Evolutionary conservation across 2,329 filamentous ascomycete genomes (phyloP).

Genomic region (Neophaeococcomyces aloes): DNA sequence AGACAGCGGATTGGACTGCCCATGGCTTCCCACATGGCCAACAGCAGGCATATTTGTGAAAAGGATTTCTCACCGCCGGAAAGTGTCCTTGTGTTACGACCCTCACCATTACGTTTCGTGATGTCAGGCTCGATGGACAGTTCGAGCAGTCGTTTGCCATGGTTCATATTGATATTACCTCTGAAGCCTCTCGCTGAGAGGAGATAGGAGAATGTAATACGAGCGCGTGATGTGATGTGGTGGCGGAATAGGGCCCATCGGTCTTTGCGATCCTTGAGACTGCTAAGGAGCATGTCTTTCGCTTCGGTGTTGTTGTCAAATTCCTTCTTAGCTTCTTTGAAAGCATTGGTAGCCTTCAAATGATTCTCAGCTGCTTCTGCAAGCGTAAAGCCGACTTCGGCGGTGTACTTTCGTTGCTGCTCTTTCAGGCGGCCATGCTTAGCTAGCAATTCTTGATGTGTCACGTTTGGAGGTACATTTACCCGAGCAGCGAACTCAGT

Average conservation of each 20-base stretch:
- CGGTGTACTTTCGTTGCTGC: conserved; percentile 45
- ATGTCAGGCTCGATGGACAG: conserved; percentile 64
- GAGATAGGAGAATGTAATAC: conserved; percentile 77
- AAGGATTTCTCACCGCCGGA: conserved; percentile 98
- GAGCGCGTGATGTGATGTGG: conserved; percentile 74
- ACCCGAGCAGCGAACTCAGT: conserved; percentile 41
- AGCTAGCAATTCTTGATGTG: conserved; percentile 40
- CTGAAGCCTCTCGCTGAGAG: conserved; percentile 83
- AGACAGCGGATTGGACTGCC: conserved; percentile 87
- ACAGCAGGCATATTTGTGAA: conserved; percentile 84
- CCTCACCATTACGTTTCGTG: conserved; percentile 57
- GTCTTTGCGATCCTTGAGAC: conserved; percentile 57
- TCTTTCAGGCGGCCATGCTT: conserved; percentile 43
- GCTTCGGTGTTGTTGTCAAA: conserved; percentile 29
- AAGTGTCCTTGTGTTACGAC: conserved; percentile 78
- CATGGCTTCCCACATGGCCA: conserved; percentile 97
- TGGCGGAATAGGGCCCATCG: conserved; percentile 76
- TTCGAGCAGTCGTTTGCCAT: conserved; percentile 61
- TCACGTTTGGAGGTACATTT: conserved; percentile 55
- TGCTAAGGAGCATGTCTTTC: conserved; percentile 42
- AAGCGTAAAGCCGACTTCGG: too few species aligned
- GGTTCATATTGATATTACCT: conserved; percentile 68
- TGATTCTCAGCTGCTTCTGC: conserved; percentile 49
- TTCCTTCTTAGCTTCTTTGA: conserved; percentile 29
- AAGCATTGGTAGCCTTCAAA: conserved; percentile 31